A percentile compares a stretch with the other conserved stretches of the same genome.
These are phyloP conservation scores for Cicer cuneatum DNA, from an alignment of 306 rosid genomes.

Conservation along the genomic window DNA sequence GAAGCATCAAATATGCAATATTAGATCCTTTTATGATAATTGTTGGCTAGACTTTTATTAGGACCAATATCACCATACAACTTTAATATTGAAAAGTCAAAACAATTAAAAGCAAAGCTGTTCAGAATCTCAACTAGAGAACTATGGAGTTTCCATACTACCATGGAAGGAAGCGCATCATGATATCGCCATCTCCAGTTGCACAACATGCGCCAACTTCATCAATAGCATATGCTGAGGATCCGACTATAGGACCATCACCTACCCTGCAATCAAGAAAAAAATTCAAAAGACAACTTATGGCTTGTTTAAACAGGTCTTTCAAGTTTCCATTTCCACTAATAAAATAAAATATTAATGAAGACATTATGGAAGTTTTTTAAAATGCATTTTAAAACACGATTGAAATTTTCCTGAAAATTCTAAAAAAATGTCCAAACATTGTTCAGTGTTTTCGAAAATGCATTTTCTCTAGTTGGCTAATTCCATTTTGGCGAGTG, in stretches of 20 bases:
- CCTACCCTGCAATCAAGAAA: slow-evolving; percentile 73
- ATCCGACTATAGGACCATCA: slow-evolving; percentile 91
- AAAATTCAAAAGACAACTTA: neutral
- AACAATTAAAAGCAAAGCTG: slow-evolving; percentile 28
- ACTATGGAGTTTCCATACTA: slow-evolving; percentile 36
- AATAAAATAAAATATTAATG: no score
- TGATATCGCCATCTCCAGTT: slow-evolving; percentile 91
- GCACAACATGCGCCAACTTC: slow-evolving; percentile 96
- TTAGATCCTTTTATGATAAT: neutral
- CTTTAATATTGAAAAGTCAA: neutral
- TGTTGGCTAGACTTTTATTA: slow-evolving; percentile 10
- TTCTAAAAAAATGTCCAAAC: no score
- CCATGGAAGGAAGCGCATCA: slow-evolving; percentile 99
- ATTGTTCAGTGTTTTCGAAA: no score
- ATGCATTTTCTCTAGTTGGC: no score
- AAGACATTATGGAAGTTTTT: no score
- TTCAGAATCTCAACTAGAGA: slow-evolving; percentile 34
- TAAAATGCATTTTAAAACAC: no score
- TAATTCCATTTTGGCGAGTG: no score
- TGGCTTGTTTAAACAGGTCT: no score
- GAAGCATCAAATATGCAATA: neutral
- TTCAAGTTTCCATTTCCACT: no score
- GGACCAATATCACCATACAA: neutral
- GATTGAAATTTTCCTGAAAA: no score
- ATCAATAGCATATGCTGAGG: slow-evolving; percentile 78